phyloP scores from a whole-genome alignment of 2,329 filamentous ascomycete species.

The Trichoderma semiorbis region DNA sequence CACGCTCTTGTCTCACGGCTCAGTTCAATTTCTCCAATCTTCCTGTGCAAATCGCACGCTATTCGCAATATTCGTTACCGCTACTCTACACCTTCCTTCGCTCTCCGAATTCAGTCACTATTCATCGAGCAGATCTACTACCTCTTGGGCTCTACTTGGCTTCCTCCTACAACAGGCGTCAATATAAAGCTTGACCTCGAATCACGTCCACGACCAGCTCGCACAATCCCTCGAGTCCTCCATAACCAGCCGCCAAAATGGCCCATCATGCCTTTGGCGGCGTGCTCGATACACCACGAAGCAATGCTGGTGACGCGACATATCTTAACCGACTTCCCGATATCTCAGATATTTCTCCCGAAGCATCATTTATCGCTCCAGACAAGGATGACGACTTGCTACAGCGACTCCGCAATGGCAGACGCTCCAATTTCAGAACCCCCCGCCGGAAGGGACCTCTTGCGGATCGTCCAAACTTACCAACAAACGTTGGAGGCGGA shows the following conservation, averaged over 20 bases:
- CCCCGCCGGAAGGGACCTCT: conserved; percentile 70
- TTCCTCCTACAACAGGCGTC: not conserved
- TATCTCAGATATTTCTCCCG: conserved; percentile 75
- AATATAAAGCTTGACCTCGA: not conserved
- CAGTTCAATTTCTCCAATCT: not conserved
- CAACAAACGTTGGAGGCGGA: conserved; percentile 59
- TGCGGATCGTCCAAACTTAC: conserved; percentile 68
- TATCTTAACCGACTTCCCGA: conserved; percentile 68
- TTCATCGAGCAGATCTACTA: not conserved
- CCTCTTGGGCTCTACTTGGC: not conserved
- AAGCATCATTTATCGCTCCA: conserved; percentile 81
- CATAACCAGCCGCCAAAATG: conserved; percentile 44
- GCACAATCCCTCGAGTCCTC: not conserved
- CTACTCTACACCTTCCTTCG: not conserved
- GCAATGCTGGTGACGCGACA: conserved; percentile 79
- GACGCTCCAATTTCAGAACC: conserved; percentile 62
- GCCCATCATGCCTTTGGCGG: conserved; percentile 58
- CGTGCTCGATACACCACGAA: conserved; percentile 80
- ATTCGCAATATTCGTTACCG: not conserved
- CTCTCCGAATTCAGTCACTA: not conserved
- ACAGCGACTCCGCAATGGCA: conserved; percentile 68
- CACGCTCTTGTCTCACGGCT: not conserved
- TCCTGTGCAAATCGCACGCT: not conserved
- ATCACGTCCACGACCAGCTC: not conserved
- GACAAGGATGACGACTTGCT: conserved; percentile 67